Evolutionary conservation across 2,329 filamentous ascomycete species (phyloP).

Genomic region (Verticillium longisporum): DNA sequence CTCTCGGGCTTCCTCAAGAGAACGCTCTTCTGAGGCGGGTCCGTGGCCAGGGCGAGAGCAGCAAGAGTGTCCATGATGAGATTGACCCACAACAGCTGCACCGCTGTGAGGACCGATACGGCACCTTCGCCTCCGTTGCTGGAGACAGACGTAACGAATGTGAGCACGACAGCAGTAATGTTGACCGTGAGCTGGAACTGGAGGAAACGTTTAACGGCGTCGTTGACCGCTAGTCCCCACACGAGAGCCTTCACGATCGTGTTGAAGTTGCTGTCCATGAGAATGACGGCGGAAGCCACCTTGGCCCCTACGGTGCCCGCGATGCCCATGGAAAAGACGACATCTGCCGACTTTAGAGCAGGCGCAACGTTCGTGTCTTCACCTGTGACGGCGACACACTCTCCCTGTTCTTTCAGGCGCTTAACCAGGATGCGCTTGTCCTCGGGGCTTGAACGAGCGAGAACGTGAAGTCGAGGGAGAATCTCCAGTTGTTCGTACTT

Average conservation of each 20-base stretch:
- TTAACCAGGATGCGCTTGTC: conserved; percentile 70
- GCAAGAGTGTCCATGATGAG: conserved; percentile 97
- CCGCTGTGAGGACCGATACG: conserved; percentile 78
- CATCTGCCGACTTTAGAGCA: conserved; percentile 72
- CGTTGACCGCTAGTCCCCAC: conserved; percentile 73
- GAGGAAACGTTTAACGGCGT: conserved; percentile 70
- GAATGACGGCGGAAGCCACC: conserved; percentile 76
- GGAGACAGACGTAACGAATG: conserved; percentile 80
- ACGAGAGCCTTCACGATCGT: conserved; percentile 81
- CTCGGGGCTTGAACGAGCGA: conserved; percentile 69
- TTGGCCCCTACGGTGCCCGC: conserved; percentile 79
- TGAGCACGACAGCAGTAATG: conserved; percentile 80
- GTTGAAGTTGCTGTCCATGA: conserved; percentile 83
- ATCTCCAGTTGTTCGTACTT: conserved; percentile 58
- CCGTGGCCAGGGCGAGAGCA: conserved; percentile 80
- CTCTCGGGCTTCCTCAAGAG: conserved; percentile 66
- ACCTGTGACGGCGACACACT: conserved; percentile 77
- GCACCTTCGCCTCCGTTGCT: conserved; percentile 35
- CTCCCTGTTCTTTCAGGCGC: conserved; percentile 62
- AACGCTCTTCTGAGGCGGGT: conserved; percentile 77
- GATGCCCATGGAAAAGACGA: conserved; percentile 83
- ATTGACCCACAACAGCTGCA: conserved; percentile 94
- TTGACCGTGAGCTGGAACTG: conserved; percentile 82
- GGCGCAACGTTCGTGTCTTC: conserved; percentile 82
- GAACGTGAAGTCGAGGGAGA: conserved; percentile 62